Evolutionary conservation across 441 rosid genomes (phyloP).

Genomic region (Melastoma candidum): DNA sequence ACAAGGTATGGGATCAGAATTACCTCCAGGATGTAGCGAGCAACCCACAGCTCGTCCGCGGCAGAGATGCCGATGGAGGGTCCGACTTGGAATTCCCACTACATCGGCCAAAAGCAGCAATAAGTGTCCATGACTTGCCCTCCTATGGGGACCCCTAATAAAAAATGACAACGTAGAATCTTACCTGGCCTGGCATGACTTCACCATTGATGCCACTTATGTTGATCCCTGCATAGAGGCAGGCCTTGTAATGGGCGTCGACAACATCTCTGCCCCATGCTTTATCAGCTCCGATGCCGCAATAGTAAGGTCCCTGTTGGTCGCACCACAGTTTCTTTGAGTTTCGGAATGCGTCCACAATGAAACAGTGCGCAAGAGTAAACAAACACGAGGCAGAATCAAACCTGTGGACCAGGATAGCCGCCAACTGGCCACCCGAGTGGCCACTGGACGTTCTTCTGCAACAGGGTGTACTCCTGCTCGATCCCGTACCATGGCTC

Average conservation of each 20-base stretch:
- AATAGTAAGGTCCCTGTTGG: slow-evolving; percentile 73
- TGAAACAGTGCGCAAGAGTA: neutral
- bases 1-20: neutral
- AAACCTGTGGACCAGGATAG: slow-evolving; percentile 73
- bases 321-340: neutral
- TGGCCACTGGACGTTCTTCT: slow-evolving; percentile 66
- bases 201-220: slow-evolving; percentile 83
- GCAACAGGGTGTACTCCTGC: slow-evolving; percentile 74
- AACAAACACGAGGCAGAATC: neutral
- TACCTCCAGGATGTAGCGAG: slow-evolving; percentile 83
- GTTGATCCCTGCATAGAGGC: slow-evolving; percentile 66
- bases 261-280: slow-evolving; percentile 54
- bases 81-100: slow-evolving; percentile 96
- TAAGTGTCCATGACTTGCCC: neutral
- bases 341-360: neutral
- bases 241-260: slow-evolving; percentile 69
- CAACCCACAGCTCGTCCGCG: slow-evolving; percentile 72
- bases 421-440: slow-evolving; percentile 75
- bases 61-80: slow-evolving; percentile 74
- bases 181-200: slow-evolving; percentile 82
- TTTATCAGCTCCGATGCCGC: slow-evolving; percentile 70
- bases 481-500: slow-evolving; percentile 63
- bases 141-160: neutral
- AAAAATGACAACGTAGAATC: neutral
- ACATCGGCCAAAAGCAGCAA: slow-evolving; percentile 4